phyloP scores from a whole-genome alignment of 176 grass and related monocot genomes.

The Neostapfia colusana region DNA sequence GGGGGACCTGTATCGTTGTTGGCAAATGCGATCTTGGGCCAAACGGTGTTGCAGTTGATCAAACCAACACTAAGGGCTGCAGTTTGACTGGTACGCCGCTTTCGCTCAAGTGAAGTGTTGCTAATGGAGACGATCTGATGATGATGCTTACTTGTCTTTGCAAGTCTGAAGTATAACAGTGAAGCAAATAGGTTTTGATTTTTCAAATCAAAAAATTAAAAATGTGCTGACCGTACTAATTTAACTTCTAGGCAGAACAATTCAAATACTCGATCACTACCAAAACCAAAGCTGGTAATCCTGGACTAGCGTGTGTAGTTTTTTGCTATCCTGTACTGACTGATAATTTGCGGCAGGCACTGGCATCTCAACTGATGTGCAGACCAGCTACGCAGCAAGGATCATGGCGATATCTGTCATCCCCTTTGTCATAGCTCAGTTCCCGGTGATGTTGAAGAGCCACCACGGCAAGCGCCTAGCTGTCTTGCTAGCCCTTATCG shows the following conservation, averaged over 20 bases:
- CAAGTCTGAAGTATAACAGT: neutral
- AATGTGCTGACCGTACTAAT: neutral
- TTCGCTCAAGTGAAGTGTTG: neutral
- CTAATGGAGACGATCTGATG: neutral
- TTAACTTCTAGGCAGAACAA: neutral
- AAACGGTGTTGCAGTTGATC: slow-evolving; percentile 49
- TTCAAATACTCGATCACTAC: slow-evolving; percentile 4
- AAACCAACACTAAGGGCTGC: slow-evolving; percentile 55
- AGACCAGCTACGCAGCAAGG: slow-evolving; percentile 85
- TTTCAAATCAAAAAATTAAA: neutral
- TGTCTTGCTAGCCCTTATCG: slow-evolving; percentile 64
- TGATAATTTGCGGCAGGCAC: slow-evolving; percentile 40
- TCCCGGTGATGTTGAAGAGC: slow-evolving; percentile 71
- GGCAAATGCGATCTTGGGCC: slow-evolving; percentile 82
- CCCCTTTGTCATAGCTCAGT: slow-evolving; percentile 83
- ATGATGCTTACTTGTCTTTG: neutral
- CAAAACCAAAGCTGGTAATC: neutral
- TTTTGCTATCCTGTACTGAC: neutral
- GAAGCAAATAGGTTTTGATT: neutral
- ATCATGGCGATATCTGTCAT: slow-evolving; percentile 91
- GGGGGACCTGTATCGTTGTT: slow-evolving; percentile 95
- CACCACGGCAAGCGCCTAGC: slow-evolving; percentile 55
- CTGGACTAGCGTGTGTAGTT: neutral
- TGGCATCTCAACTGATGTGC: slow-evolving; percentile 78
- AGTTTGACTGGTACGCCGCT: slow-evolving; percentile 62